Percentiles rank a stretch among this genome's conserved stretches.
phyloP scores from a whole-genome alignment of 2,329 filamentous ascomycete species.

The Macroventuria anomochaeta region DNA sequence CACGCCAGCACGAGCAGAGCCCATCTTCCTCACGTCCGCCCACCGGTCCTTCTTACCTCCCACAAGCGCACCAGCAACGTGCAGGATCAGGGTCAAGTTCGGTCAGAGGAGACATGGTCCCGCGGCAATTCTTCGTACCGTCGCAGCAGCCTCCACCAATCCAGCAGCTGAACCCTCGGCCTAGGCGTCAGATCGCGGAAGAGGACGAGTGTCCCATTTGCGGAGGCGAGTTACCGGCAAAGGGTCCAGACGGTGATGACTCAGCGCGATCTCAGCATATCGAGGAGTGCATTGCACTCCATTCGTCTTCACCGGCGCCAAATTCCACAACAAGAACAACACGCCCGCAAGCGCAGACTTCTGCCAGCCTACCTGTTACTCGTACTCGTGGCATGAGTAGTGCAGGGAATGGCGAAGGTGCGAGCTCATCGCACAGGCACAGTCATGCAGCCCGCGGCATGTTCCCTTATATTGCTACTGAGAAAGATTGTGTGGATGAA shows the following conservation, averaged over 20 bases:
- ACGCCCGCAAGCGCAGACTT: conserved; percentile 26
- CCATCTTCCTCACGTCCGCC: conserved; percentile 21
- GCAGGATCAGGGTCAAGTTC: conserved; percentile 19
- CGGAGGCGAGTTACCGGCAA: conserved; percentile 71
- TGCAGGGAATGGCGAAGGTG: conserved; percentile 33
- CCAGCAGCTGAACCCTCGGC: conserved; percentile 29
- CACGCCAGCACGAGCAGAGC: conserved; percentile 19
- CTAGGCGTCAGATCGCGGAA: conserved; percentile 56
- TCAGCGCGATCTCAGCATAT: conserved; percentile 54
- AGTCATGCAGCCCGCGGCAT: conserved; percentile 49
- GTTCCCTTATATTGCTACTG: conserved; percentile 63
- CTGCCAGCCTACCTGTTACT: conserved; percentile 35
- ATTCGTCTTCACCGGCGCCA: conserved; percentile 35
- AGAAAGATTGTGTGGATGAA: conserved; percentile 68
- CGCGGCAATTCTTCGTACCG: conserved; percentile 22
- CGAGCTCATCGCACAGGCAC: conserved; percentile 32
- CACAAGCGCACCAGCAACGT: conserved; percentile 9
- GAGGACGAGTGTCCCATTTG: conserved; percentile 84
- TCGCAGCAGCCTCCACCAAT: conserved; percentile 17
- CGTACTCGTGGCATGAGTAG: conserved; percentile 45
- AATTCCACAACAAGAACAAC: conserved; percentile 8
- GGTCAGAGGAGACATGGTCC: conserved; percentile 26
- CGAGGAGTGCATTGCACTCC: conserved; percentile 48
- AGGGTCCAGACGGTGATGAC: conserved; percentile 48
- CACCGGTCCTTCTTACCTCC: conserved; percentile 1